Evolutionary conservation across 2,329 filamentous ascomycete genomes (phyloP).

Genomic region (Didymellaceae sp.): DNA sequence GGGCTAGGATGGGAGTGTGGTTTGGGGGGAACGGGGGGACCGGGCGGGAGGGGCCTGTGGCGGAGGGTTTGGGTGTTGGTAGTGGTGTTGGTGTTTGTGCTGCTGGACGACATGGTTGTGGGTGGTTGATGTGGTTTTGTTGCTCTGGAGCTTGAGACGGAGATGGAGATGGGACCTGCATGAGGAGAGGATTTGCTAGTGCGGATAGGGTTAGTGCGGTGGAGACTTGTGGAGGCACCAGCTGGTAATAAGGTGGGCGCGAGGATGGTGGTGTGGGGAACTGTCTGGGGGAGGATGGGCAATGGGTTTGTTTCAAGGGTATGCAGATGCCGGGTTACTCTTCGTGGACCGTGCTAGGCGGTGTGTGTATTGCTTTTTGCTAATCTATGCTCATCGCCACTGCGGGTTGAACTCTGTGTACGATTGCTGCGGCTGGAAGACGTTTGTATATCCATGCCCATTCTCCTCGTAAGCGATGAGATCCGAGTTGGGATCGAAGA

Average conservation of each 20-base stretch:
- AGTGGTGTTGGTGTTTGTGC: not conserved
- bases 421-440: constrained; percentile 35
- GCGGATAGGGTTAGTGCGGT: not conserved
- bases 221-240: not conserved
- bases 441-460: constrained; percentile 28
- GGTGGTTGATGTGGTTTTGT: not conserved
- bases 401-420: not conserved
- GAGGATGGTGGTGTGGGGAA: too few relatives aligned
- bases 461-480: constrained; percentile 42
- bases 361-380: not conserved
- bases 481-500: constrained; percentile 41
- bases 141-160: too few relatives aligned
- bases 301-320: too few relatives aligned
- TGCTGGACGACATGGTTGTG: constrained; percentile 1
- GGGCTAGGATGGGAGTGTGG: constrained; percentile 10
- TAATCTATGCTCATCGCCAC: constrained; percentile 1
- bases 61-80: not conserved
- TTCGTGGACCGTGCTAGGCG: too few relatives aligned
- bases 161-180: too few relatives aligned
- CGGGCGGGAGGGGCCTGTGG: too few relatives aligned
- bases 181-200: too few relatives aligned
- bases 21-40: not conserved
- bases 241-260: too few relatives aligned
- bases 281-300: too few relatives aligned
- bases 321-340: too few relatives aligned